Evolutionary conservation across 1,139 yeast species (phyloP).

Genomic region (Yamadazyma spencermartinsiae): DNA sequence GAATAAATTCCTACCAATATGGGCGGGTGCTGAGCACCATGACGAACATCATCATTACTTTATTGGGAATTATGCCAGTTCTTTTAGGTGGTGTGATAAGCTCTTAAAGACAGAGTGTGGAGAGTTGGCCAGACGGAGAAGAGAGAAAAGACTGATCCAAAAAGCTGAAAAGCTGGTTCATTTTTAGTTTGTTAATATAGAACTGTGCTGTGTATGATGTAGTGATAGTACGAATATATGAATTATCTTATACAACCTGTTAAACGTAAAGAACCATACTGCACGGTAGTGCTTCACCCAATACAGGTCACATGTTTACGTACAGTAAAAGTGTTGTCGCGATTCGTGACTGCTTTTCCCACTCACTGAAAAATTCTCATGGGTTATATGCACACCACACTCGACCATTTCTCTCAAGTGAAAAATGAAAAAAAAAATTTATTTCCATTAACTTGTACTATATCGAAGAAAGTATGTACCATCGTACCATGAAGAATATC

Average conservation of each 20-base stretch:
- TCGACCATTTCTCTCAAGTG: constrained; percentile 9
- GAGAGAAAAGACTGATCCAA: constrained; percentile 58
- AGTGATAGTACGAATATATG: background rate
- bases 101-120: constrained; percentile 83
- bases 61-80: constrained; percentile 86
- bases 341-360: constrained; percentile 9
- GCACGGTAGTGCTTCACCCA: constrained; percentile 9
- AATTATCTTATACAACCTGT: too few relatives aligned
- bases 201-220: too few relatives aligned
- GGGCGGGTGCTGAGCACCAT: constrained; percentile 55
- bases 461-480: constrained; percentile 8
- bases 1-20: constrained; percentile 45
- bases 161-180: constrained; percentile 56
- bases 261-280: too few relatives aligned
- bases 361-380: constrained; percentile 1
- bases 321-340: too few relatives aligned
- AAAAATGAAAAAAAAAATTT: constrained; percentile 15
- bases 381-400: constrained; percentile 9
- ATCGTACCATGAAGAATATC: background rate
- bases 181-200: too few relatives aligned
- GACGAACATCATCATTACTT: constrained; percentile 50
- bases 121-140: constrained; percentile 57
- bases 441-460: constrained; percentile 16
- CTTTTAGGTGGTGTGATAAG: constrained; percentile 94
- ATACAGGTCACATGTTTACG: too few relatives aligned